Base-by-base conservation (phyloP, 371 early-diverging fungal genomes). In the Zychaea mexicana region DNA sequence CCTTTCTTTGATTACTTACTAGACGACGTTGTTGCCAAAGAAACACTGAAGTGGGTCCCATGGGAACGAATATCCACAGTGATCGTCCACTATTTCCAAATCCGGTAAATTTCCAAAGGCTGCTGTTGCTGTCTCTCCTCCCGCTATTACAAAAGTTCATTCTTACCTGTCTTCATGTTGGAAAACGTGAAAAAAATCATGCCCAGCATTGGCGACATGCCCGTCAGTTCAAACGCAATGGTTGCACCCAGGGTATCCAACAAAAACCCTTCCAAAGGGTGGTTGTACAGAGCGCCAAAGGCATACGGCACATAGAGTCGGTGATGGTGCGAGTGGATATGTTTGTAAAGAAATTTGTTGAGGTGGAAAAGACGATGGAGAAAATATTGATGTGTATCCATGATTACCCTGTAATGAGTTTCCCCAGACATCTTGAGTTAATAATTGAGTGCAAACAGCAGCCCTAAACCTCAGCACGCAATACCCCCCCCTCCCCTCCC, bases 51-150 rank as follows among this genome's bases (percentile, higher is more conserved):
- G 74, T 22, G 92, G 91, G 65, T 89, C 85, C 84, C 87, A 91
- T n/a, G 93, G 90, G 66, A 91, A 78, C n/a, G 83, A 78, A 73
- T 91, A 92, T 26, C 93, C 93, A 68, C 91, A 89, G 76, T 92
- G 93, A 65, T 92, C 93, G 58, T 91, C 91, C 1, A 91, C 88
- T 76, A 65, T 62, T 13, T 49, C 49, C 49, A 49, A 49, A 49
- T 22, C 22, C 22, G 49, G 21, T 24, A 4, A 49, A 42, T 42
- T 42, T 42, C 7, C n/a, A 3, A 12, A 12, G 4, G 15, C 4
- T 22, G 24, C 6, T 49, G 19, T 19, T 49, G 49, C 49, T 49
- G 49, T n/a, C 49, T 22, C 49, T 13, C 12, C 22, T n/a, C 26
- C 49, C 49, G 49, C 49, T 24, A 17, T 17, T n/a, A 60, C 53